phyloP scores from a whole-genome alignment of 2,329 filamentous ascomycete genomes.

The Diaporthe sp. region DNA sequence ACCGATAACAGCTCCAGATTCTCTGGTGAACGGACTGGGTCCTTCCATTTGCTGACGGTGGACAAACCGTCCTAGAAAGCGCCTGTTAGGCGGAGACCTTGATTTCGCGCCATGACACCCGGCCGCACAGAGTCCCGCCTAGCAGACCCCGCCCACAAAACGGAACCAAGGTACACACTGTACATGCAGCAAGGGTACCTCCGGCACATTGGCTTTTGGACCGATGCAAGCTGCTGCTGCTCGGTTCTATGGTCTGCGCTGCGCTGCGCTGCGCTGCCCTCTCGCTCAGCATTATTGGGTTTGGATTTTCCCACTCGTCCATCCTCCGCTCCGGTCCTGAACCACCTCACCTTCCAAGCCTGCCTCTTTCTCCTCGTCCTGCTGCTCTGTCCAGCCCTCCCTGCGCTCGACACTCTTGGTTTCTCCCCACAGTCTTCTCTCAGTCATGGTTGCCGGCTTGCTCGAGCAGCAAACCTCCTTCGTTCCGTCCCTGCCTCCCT shows the following conservation, averaged over 20 bases:
- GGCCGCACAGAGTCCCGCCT: slow-evolving; percentile 4
- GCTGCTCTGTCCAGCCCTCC: slow-evolving; percentile 18
- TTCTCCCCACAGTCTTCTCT: slow-evolving; percentile 1
- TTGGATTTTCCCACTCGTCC: slow-evolving; percentile 38
- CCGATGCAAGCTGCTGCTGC: slow-evolving; percentile 35
- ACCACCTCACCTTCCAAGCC: slow-evolving; percentile 22
- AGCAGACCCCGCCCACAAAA: slow-evolving; percentile 25
- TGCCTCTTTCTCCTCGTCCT: slow-evolving; percentile 30
- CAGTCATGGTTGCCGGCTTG: slow-evolving; percentile 31
- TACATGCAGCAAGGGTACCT: slow-evolving; percentile 29
- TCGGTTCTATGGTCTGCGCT: not conserved
- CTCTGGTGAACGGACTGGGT: not conserved
- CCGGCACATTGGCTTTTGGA: slow-evolving; percentile 34
- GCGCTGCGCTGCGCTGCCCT: slow-evolving; percentile 27
- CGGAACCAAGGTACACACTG: not conserved
- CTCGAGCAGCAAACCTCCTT: slow-evolving; percentile 37
- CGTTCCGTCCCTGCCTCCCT: slow-evolving; percentile 32
- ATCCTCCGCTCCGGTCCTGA: slow-evolving; percentile 25
- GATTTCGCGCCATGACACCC: not conserved
- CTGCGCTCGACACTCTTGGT: slow-evolving; percentile 19
- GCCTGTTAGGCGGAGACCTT: slow-evolving; percentile 20
- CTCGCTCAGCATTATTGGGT: slow-evolving; percentile 28
- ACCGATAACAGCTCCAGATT: not conserved
- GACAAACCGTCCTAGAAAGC: not conserved
- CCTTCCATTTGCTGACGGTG: slow-evolving; percentile 3